Evolutionary conservation across 2,329 filamentous ascomycete genomes (phyloP).

Genomic region (Lasiodiplodia gonubiensis): DNA sequence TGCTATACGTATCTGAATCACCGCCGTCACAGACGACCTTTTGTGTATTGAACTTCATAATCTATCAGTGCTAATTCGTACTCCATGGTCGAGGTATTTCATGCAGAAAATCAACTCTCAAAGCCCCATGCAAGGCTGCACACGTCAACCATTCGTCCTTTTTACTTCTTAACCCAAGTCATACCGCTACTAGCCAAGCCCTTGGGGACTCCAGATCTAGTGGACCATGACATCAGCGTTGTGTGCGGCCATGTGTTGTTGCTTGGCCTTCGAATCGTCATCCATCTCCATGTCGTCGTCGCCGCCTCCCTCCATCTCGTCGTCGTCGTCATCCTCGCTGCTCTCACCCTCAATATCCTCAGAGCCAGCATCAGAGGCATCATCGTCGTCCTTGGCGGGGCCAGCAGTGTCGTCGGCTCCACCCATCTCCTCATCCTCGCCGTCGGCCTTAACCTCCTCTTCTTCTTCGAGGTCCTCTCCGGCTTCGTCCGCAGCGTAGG

Average conservation of each 20-base stretch:
- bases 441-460: constrained; percentile 48
- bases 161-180: constrained; percentile 7
- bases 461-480: constrained; percentile 70
- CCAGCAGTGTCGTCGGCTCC: constrained; percentile 65
- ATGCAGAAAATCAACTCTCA: constrained; percentile 14
- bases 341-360: constrained; percentile 82
- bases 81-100: constrained; percentile 21
- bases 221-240: constrained; percentile 49
- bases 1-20: background rate
- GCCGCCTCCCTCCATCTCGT: constrained; percentile 66
- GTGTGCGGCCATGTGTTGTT: constrained; percentile 36
- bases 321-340: constrained; percentile 72
- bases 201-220: constrained; percentile 29
- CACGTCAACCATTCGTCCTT: background rate
- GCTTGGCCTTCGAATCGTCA: constrained; percentile 50
- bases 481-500: constrained; percentile 87
- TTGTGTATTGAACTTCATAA: constrained; percentile 9
- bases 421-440: constrained; percentile 77
- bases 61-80: constrained; percentile 22
- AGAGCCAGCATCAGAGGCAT: constrained; percentile 73
- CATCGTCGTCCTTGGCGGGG: constrained; percentile 62
- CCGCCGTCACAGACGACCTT: background rate
- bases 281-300: constrained; percentile 65
- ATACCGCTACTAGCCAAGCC: constrained; percentile 6
- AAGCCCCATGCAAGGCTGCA: constrained; percentile 19